Evolutionary conservation across 2,329 filamentous ascomycete genomes (phyloP), one percentile per base, ranked within the genome.

Genomic region (Sporothrix variecibatus): DNA sequence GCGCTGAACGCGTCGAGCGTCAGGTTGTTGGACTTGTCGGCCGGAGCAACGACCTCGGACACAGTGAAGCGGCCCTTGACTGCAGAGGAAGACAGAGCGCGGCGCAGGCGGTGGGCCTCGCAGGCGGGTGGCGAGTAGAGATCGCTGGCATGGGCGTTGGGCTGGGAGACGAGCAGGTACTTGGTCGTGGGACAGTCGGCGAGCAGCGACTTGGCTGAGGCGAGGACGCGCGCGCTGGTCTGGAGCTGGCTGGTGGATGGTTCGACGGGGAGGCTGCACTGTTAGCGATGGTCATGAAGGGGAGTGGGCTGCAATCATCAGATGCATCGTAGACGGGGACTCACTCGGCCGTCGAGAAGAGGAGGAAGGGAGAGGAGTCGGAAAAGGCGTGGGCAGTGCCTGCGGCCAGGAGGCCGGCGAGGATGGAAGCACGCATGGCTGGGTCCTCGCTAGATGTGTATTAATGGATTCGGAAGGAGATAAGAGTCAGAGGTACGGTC

Each of bases 361-460:
- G 85, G 81, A 97, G 88, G 83, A 97, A 96, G 23, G 96, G 95
- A 72, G 94, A 95, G 1, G 95, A 94, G 83, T 97, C 92, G 76
- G 89, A 90, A 82, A 97, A 96, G 34, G 94, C 95, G 76, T 90
- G 85, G 62, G 87, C 90, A 31, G 87, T 86, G 75, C 88, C 86
- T 77, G 88, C 86, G 79, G 87, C 87, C 80, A 89, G 82, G 70
- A 88, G 80, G 78, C 86, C 82, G 75, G 85, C 82, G 79, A 87
- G 79, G 80, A 84, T 81, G 73, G 86, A 87, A 79, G 87, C 80
- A 85, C 86, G 88, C 89, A 91, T 91, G 31, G 60, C 69, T 26
- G 34, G 60, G 2, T n/a, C 62, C 62, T 67, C 62, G 62, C 62
- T 28, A 26, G n/a, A n/a, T 43, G 60, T 65, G 38, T 43, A 67